Evolutionary conservation across 495 filamentous ascomycete genomes (phyloP).

Genomic region (Parathielavia appendiculata): DNA sequence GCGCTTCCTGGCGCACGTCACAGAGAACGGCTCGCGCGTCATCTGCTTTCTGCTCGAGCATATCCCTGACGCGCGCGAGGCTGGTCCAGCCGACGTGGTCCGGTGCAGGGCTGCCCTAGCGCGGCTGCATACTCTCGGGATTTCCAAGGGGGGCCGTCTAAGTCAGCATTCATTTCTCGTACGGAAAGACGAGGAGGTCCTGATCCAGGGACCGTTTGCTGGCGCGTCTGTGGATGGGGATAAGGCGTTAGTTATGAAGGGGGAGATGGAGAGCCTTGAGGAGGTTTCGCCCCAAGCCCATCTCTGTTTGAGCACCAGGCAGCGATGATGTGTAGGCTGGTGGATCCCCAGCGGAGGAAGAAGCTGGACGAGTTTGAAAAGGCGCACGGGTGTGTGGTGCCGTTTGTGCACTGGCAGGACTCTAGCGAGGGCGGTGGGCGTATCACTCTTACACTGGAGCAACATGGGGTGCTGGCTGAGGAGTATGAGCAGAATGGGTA

Average conservation of each 20-base stretch:
- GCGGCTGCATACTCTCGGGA: neutral
- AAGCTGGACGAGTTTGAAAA: neutral
- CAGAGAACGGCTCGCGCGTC: conserved; percentile 1
- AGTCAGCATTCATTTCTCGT: conserved; percentile 1
- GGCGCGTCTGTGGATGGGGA: neutral
- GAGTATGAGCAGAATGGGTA: neutral
- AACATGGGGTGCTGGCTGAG: neutral
- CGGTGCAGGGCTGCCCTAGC: neutral
- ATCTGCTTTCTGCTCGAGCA: neutral
- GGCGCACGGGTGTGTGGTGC: neutral
- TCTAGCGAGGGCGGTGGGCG: neutral
- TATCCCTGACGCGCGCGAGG: neutral
- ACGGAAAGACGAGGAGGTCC: neutral
- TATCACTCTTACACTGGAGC: neutral
- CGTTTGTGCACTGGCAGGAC: conserved; percentile 1
- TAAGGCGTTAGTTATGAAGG: neutral
- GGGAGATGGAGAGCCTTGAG: conserved; percentile 2
- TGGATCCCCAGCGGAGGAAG: neutral
- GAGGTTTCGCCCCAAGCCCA: neutral
- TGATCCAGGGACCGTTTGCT: neutral
- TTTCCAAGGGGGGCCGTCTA: neutral
- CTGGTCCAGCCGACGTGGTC: neutral
- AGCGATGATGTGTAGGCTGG: neutral
- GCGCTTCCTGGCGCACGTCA: neutral
- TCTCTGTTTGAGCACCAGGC: neutral